Evolutionary conservation across 371 early-diverging fungal genomes (phyloP).

Genomic region (Actinomortierella ambigua): DNA sequence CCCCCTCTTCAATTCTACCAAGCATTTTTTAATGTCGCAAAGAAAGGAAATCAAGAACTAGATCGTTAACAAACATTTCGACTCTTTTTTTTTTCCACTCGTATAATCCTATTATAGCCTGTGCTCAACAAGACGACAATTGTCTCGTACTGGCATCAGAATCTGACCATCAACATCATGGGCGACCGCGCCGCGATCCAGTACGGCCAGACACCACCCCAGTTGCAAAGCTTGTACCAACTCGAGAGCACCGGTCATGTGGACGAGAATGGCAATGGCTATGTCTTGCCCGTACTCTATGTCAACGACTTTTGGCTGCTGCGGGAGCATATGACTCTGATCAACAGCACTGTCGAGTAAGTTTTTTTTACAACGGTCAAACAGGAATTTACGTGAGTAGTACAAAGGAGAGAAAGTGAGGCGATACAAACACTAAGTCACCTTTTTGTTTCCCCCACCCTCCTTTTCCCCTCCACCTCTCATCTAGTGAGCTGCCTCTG

Average conservation of each 20-base stretch:
- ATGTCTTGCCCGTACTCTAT: slow-evolving; percentile 76
- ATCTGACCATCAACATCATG: slow-evolving; percentile 77
- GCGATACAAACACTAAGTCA: no score
- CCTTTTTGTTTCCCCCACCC: no score
- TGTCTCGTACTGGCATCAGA: slow-evolving; percentile 87
- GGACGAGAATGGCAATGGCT: slow-evolving; percentile 49
- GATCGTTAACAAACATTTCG: background rate
- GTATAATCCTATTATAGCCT: background rate
- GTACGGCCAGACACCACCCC: slow-evolving; percentile 56
- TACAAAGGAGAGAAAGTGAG: no score
- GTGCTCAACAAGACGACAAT: slow-evolving; percentile 52
- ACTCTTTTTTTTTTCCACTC: background rate
- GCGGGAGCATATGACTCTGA: slow-evolving; percentile 66
- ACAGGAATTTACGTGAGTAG: no score
- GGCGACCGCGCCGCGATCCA: slow-evolving; percentile 55
- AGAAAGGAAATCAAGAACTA: no score
- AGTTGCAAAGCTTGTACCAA: slow-evolving; percentile 55
- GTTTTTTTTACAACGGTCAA: no score
- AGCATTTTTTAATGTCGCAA: no score
- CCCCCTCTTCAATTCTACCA: no score
- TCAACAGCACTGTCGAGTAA: slow-evolving; percentile 78
- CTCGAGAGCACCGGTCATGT: slow-evolving; percentile 46
- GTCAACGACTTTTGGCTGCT: slow-evolving; percentile 92
- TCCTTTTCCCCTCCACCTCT: slow-evolving; percentile 6
- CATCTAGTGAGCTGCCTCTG: slow-evolving; percentile 64